Evolutionary conservation across 495 filamentous ascomycete genomes (phyloP).

Genomic region (Penicillium coprophilum): DNA sequence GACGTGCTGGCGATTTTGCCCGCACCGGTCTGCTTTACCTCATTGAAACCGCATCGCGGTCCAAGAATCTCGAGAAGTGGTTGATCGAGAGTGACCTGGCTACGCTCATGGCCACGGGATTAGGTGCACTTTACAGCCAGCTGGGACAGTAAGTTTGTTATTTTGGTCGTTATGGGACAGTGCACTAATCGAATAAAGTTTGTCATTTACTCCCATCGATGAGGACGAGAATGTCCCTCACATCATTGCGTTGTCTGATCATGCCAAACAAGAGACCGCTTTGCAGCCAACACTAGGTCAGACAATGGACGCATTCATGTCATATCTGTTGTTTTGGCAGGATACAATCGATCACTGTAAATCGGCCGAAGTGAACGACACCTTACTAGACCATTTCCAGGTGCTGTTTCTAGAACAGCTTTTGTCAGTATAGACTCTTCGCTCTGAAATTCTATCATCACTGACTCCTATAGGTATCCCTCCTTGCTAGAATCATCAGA

Average conservation of each 20-base stretch:
- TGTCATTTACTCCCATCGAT: slow-evolving; percentile 43
- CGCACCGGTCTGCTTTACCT: slow-evolving; percentile 92
- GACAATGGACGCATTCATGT: slow-evolving; percentile 89
- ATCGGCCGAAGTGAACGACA: slow-evolving; percentile 86
- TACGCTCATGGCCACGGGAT: slow-evolving; percentile 92
- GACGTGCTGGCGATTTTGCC: slow-evolving; percentile 93
- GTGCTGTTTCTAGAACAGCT: slow-evolving; percentile 94
- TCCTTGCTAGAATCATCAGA: slow-evolving; percentile 96
- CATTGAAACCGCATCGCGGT: slow-evolving; percentile 87
- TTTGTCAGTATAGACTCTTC: slow-evolving; percentile 56
- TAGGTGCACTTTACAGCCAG: slow-evolving; percentile 95
- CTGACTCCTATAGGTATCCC: slow-evolving; percentile 65
- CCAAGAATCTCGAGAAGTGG: slow-evolving; percentile 83
- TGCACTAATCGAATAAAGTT: slow-evolving; percentile 27
- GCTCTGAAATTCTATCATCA: slow-evolving; percentile 15
- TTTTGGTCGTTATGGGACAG: neutral
- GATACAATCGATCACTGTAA: slow-evolving; percentile 94
- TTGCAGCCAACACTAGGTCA: slow-evolving; percentile 59
- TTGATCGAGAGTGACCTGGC: slow-evolving; percentile 95
- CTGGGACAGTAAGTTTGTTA: slow-evolving; percentile 64
- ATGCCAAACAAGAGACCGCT: slow-evolving; percentile 45
- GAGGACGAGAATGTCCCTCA: slow-evolving; percentile 72
- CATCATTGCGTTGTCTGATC: slow-evolving; percentile 83
- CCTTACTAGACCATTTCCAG: slow-evolving; percentile 93
- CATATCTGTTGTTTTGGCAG: slow-evolving; percentile 95